phyloP scores from a whole-genome alignment of 2,329 filamentous ascomycete genomes.

The Pestalotiopsis sp. region DNA sequence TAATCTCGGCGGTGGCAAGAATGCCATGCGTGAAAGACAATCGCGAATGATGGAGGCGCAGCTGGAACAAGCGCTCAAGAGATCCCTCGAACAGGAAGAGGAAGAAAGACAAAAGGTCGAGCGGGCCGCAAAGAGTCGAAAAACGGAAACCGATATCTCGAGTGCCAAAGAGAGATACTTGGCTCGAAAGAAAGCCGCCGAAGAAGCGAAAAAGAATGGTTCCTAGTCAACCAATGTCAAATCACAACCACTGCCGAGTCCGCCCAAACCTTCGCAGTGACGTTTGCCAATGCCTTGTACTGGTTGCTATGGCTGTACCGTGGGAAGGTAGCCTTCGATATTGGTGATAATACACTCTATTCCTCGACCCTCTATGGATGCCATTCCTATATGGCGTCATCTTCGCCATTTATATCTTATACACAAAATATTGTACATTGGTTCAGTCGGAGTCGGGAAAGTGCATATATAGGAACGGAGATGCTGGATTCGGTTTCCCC shows the following conservation, averaged over 20 bases:
- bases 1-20: conserved; percentile 54
- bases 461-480: neutral
- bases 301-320: neutral
- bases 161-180: conserved; percentile 81
- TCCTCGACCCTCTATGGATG: neutral
- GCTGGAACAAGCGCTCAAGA: conserved; percentile 72
- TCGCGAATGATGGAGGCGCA: conserved; percentile 80
- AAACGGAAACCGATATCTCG: conserved; percentile 76
- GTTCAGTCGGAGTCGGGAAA: neutral
- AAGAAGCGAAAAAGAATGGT: conserved; percentile 62
- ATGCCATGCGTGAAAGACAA: conserved; percentile 75
- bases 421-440: conserved; percentile 9
- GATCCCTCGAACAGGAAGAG: conserved; percentile 70
- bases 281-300: neutral
- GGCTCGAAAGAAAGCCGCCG: conserved; percentile 74
- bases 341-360: neutral
- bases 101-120: conserved; percentile 65
- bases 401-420: neutral
- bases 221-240: neutral
- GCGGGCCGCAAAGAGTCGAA: conserved; percentile 72
- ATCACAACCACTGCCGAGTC: neutral
- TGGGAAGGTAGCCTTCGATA: neutral
- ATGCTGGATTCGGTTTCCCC: neutral
- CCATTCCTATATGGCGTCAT: neutral
- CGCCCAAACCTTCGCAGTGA: no score